phyloP scores from a whole-genome alignment of 2,329 filamentous ascomycete genomes.

The Pseudogymnoascus sp. region DNA sequence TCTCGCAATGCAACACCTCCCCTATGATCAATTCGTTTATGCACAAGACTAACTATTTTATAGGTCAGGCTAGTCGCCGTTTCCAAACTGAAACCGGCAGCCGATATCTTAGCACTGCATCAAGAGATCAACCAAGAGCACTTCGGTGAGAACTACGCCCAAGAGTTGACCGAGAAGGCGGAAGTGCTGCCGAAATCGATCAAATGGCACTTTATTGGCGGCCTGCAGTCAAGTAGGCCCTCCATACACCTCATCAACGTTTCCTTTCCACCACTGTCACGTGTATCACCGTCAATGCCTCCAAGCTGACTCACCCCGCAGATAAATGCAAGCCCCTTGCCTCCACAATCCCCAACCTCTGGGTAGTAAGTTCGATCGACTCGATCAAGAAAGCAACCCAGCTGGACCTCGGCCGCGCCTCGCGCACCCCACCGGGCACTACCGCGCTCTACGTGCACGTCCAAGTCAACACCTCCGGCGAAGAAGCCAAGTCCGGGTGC shows the following conservation, averaged over 20 bases:
- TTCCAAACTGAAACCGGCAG: constrained; percentile 90
- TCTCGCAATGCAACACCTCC: not conserved
- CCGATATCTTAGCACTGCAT: constrained; percentile 83
- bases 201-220: constrained; percentile 95
- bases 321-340: constrained; percentile 88
- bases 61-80: constrained; percentile 86
- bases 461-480: constrained; percentile 92
- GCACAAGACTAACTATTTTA: constrained; percentile 18
- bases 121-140: constrained; percentile 55
- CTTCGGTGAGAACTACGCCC: constrained; percentile 95
- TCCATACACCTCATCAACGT: constrained; percentile 1
- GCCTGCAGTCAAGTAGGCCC: constrained; percentile 65
- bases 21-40: not conserved
- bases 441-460: constrained; percentile 59
- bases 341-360: constrained; percentile 76
- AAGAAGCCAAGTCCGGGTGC: constrained; percentile 77
- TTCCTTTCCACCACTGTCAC: not conserved
- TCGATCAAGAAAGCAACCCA: constrained; percentile 77
- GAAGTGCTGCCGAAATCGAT: constrained; percentile 68
- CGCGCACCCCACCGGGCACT: constrained; percentile 34
- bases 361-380: constrained; percentile 88
- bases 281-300: not conserved
- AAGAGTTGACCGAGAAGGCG: constrained; percentile 84
- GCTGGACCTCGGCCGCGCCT: constrained; percentile 68
- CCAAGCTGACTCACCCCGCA: constrained; percentile 24